Base-by-base conservation (phyloP, 805 yeast genomes). In the Kuraishia hungarica region DNA sequence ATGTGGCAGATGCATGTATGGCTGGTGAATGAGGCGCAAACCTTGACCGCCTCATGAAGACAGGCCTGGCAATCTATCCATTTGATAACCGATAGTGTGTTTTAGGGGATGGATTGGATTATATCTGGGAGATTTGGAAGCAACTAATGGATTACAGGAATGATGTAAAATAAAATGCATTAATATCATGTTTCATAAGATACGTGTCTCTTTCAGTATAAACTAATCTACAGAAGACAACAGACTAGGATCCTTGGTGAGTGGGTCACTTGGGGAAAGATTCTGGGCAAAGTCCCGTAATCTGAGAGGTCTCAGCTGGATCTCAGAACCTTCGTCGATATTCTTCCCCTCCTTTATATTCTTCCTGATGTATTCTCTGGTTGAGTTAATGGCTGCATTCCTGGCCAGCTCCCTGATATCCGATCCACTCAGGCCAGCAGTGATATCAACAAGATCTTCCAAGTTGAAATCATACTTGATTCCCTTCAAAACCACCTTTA, bases 351-450 rank as follows among this genome's bases (percentile, higher is more conserved):
- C 73, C 59, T 69, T 69, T 65, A 78, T 77, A 66, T 88, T 87
- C 54, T 71, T 70, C 50, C 70, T 61, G 56, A 93, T 89, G 66
- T 81, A 89, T 68, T 94, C 97, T 61, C 96, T 78, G 64, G 93
- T 91, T 0, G 97, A 88, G 61, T 79, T 79, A 75, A 92, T 80
- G 1, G 96, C 97, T 0, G 99, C 99, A 63, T 89, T 96, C 55
- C 99, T 81, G 66, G 97, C 90, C 52, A 89, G 72, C 66, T 94
- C 99, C 63, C 88, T 86, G 66, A 94, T 76, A 64, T 93, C 99
- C 2, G 96, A 87, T 1, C 99, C 99, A 60, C 96, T 87, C 65
- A 82, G 74, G 1, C 94, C 96, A 11, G 77, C 80, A 0, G 97
- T 89, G 51, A 77, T 68, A 10, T 67, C 64, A 13, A 87, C 92